These are phyloP conservation scores for Colletotrichum sidae DNA, from an alignment of 2,329 filamentous ascomycete species.

Conservation along the genomic window DNA sequence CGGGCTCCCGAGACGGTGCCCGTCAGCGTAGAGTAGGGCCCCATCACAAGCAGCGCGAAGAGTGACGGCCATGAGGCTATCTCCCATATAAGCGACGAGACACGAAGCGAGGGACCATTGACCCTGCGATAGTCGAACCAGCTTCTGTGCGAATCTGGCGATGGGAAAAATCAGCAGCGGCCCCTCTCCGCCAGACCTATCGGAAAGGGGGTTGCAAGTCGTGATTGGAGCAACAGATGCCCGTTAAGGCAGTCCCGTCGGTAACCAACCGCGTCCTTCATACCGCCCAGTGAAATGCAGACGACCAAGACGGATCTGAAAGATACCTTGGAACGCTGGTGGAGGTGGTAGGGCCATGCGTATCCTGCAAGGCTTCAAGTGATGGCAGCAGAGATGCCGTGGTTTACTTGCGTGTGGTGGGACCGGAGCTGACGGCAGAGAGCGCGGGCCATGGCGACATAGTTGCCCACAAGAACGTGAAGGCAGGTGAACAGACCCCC, in stretches of 20 bases:
- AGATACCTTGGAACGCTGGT: constrained; percentile 67
- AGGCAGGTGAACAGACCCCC: constrained; percentile 41
- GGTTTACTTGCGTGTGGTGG: constrained; percentile 53
- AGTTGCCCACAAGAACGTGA: no score
- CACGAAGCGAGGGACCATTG: constrained; percentile 22
- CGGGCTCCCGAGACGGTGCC: neutral
- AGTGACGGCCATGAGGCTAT: constrained; percentile 39
- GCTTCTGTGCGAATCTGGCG: constrained; percentile 39
- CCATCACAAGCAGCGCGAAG: constrained; percentile 16
- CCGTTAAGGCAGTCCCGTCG: constrained; percentile 38
- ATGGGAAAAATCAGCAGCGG: constrained; percentile 44
- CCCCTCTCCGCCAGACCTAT: constrained; percentile 52
- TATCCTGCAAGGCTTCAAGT: constrained; percentile 61
- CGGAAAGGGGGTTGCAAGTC: constrained; percentile 52
- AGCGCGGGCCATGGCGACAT: constrained; percentile 24
- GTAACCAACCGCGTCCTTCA: constrained; percentile 27
- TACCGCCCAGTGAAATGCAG: constrained; percentile 41
- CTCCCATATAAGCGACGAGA: constrained; percentile 38
- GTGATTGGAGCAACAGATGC: constrained; percentile 22
- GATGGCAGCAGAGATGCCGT: constrained; percentile 47
- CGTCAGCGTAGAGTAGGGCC: neutral
- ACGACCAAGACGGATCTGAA: constrained; percentile 66
- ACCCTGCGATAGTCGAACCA: constrained; percentile 26
- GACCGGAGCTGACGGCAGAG: constrained; percentile 47
- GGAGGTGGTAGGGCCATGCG: constrained; percentile 62